phyloP scores from a whole-genome alignment of 495 filamentous ascomycete species.

The Aspergillus sparsus region DNA sequence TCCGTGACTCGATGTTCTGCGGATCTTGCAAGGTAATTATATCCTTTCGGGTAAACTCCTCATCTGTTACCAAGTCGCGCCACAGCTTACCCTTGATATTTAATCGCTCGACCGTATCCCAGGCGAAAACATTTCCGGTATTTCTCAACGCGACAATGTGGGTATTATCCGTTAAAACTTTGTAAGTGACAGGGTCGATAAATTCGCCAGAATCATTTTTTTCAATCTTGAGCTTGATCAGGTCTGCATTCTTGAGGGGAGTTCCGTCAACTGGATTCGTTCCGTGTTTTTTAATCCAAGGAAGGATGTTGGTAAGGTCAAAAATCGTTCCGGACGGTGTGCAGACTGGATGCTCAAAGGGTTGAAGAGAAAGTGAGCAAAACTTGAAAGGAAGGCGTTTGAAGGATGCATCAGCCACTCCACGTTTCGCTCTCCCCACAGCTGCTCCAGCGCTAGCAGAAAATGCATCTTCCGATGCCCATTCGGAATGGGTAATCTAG shows the following conservation, averaged over 20 bases:
- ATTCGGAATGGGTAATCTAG: conserved; percentile 91
- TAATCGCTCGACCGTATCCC: conserved; percentile 90
- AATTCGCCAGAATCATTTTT: conserved; percentile 94
- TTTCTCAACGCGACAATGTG: conserved; percentile 89
- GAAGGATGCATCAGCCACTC: conserved; percentile 65
- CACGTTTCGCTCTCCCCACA: conserved; percentile 49
- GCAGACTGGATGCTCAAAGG: conserved; percentile 84
- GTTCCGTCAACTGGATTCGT: conserved; percentile 87
- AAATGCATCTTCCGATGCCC: conserved; percentile 87
- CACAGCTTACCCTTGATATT: conserved; percentile 99
- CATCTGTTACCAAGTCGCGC: conserved; percentile 85
- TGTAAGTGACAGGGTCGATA: conserved; percentile 95
- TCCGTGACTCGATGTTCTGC: conserved; percentile 80
- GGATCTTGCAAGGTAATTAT: conserved; percentile 97
- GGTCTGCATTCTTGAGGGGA: conserved; percentile 73
- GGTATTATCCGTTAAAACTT: conserved; percentile 96
- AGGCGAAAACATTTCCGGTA: conserved; percentile 92
- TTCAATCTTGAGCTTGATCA: conserved; percentile 87
- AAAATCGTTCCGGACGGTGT: conserved; percentile 77
- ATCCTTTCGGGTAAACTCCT: conserved; percentile 85
- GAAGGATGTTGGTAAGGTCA: conserved; percentile 80
- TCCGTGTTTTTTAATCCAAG: conserved; percentile 90
- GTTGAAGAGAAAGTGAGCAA: conserved; percentile 93
- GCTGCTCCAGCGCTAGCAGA: conserved; percentile 73
- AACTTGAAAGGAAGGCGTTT: conserved; percentile 95